Percentiles rank a stretch among this genome's conserved stretches.
Evolutionary conservation across 331 rosid species (phyloP).

Genomic region (Dryas integrifolia): DNA sequence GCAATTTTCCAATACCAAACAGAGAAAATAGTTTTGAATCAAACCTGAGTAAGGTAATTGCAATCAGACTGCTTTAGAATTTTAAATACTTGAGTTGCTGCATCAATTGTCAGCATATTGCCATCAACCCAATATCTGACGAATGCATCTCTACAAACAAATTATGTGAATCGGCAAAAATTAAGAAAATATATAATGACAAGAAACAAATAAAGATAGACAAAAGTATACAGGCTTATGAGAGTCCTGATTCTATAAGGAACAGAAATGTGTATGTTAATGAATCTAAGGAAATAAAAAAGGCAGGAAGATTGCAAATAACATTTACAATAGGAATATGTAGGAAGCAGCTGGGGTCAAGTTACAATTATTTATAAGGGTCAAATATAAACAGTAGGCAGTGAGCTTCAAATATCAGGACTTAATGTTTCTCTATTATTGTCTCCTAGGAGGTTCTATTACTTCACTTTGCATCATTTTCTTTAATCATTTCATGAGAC

Average conservation of each 20-base stretch:
- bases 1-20: background rate
- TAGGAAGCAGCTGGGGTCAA: background rate
- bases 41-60: slow-evolving; percentile 80
- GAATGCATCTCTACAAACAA: slow-evolving; percentile 60
- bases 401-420: slow-evolving; percentile 4
- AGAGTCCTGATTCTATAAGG: background rate
- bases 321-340: background rate
- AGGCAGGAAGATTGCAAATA: background rate
- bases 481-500: background rate
- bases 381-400: background rate
- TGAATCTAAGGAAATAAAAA: background rate
- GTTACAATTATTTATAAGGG: background rate
- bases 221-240: background rate
- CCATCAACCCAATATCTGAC: slow-evolving; percentile 77
- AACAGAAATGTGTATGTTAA: background rate
- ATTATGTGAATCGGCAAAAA: background rate
- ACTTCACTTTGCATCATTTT: background rate
- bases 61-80: slow-evolving; percentile 79
- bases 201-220: background rate
- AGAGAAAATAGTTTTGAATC: background rate
- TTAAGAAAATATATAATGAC: background rate
- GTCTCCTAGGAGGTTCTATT: background rate
- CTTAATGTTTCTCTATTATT: background rate
- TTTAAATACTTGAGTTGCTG: slow-evolving; percentile 65
- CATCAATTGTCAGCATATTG: slow-evolving; percentile 76